Percentiles rank a stretch among this genome's conserved stretches.
Conservation (phyloP, 257 asterid genomes). For the Rhazya stricta region DNA sequence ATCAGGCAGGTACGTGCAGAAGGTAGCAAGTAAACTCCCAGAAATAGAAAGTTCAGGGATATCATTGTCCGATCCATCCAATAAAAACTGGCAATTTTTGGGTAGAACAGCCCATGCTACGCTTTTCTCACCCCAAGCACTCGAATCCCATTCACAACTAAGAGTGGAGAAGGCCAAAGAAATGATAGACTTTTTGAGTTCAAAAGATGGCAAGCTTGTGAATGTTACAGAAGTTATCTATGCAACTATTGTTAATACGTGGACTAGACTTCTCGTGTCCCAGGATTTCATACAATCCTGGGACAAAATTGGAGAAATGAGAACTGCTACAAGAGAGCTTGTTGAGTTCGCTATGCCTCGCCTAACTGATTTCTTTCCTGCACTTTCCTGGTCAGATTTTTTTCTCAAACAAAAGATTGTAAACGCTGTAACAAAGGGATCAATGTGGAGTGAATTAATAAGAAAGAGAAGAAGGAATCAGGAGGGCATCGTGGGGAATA, state of each 20-base stretch:
- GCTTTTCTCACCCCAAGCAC: slow-evolving; percentile 7
- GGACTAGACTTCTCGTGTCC: background rate
- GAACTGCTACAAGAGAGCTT: background rate
- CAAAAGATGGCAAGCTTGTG: slow-evolving; percentile 5
- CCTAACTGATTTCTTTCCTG: slow-evolving; percentile 1
- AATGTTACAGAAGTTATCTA: background rate
- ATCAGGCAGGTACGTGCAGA: background rate
- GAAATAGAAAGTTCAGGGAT: background rate
- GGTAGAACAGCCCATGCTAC: background rate
- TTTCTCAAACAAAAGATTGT: background rate
- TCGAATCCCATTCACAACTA: background rate
- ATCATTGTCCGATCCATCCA: background rate
- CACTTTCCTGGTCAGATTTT: background rate
- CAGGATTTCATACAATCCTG: background rate
- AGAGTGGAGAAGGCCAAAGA: background rate
- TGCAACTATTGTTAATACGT: background rate
- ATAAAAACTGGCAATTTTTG: background rate
- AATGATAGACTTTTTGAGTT: slow-evolving; percentile 1
- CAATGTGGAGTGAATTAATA: background rate
- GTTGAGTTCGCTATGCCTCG: slow-evolving; percentile 4
- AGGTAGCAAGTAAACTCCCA: background rate
- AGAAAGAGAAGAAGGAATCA: background rate
- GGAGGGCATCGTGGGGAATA: background rate
- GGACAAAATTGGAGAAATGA: background rate
- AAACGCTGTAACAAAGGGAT: background rate